Evolutionary conservation across 2,329 filamentous ascomycete genomes (phyloP).

Genomic region (Fusarium marasasianum): DNA sequence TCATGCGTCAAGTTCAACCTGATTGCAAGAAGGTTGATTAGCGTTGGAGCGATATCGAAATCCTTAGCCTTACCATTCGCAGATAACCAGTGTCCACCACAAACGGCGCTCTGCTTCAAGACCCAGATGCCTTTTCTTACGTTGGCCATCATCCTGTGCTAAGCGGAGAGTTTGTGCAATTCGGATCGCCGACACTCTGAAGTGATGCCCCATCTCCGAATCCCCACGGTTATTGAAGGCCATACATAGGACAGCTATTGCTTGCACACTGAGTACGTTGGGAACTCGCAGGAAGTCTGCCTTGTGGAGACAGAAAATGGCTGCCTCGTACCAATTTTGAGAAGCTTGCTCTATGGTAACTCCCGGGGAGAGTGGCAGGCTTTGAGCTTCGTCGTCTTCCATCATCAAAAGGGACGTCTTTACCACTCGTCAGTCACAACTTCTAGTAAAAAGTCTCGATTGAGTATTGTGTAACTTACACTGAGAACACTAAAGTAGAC

Average conservation of each 20-base stretch:
- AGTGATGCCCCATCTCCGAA: not conserved
- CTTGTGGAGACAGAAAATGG: not conserved
- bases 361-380: not conserved
- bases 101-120: not conserved
- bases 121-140: rapidly evolving
- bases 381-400: not conserved
- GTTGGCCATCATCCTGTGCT: not conserved
- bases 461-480: not conserved
- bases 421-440: rapidly evolving
- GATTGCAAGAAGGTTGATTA: not conserved
- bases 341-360: not conserved
- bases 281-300: not conserved
- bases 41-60: no score
- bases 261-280: not conserved
- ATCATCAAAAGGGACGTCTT: not conserved
- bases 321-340: not conserved
- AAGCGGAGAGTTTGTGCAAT: not conserved
- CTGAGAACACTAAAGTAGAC: not conserved
- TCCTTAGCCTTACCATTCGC: not conserved
- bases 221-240: not conserved
- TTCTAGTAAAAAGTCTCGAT: rapidly evolving
- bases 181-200: not conserved
- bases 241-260: not conserved
- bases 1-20: not conserved
- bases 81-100: not conserved